Percentiles rank a stretch among this genome's conserved stretches.
Evolutionary conservation across 257 asterid genomes (phyloP).

Genomic region (Gentiana dahurica): DNA sequence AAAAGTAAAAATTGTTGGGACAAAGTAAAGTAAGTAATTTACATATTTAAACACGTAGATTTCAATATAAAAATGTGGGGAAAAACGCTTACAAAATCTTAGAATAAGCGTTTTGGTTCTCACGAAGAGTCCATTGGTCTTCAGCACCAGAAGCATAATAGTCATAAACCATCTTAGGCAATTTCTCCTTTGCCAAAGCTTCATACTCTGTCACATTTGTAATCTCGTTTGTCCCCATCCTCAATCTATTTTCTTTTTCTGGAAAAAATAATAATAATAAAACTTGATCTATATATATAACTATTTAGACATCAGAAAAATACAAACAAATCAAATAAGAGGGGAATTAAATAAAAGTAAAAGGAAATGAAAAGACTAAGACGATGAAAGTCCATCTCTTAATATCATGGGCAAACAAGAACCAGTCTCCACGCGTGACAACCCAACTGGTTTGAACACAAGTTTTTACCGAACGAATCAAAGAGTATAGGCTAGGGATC

Average conservation of each 20-base stretch:
- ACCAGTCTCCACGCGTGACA: too few relatives aligned
- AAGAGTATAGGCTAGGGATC: too few relatives aligned
- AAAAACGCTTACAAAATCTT: slow-evolving; percentile 22
- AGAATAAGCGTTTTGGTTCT: slow-evolving; percentile 29
- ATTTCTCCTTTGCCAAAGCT: slow-evolving; percentile 26
- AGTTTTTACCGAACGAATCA: too few relatives aligned
- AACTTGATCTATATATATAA: too few relatives aligned
- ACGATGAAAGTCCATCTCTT: too few relatives aligned
- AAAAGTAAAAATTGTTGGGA: background rate
- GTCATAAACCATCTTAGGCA: slow-evolving; percentile 32
- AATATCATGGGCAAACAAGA: too few relatives aligned
- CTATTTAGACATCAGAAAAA: too few relatives aligned
- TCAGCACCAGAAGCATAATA: slow-evolving; percentile 38
- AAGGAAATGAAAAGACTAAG: too few relatives aligned
- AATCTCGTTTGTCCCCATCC: slow-evolving; percentile 12
- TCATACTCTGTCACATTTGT: slow-evolving; percentile 26
- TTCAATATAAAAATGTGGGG: background rate
- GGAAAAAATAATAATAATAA: too few relatives aligned
- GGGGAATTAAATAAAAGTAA: too few relatives aligned
- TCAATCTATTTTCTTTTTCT: background rate
- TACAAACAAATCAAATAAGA: too few relatives aligned
- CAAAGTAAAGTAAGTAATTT: background rate
- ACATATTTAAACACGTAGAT: background rate
- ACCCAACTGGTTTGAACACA: too few relatives aligned
- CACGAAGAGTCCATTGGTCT: slow-evolving; percentile 31